A percentile compares a stretch with the other conserved stretches of the same genome.
phyloP scores from a whole-genome alignment of 2,329 filamentous ascomycete genomes.

The Fusarium armeniacum region DNA sequence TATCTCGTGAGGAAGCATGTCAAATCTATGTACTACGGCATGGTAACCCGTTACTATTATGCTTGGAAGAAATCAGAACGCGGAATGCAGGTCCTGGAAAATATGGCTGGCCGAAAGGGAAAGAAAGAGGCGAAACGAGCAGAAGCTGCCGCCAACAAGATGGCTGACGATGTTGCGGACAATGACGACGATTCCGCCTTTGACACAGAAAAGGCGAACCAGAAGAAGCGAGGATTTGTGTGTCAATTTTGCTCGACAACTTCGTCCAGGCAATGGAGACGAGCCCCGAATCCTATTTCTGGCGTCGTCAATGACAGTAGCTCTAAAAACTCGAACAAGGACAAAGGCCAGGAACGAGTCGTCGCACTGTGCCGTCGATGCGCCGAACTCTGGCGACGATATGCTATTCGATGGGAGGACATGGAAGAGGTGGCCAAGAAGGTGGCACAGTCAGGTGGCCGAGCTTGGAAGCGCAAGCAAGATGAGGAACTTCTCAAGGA shows the following conservation, averaged over 20 bases:
- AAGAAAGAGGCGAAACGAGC: slow-evolving; percentile 87
- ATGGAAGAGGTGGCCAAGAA: slow-evolving; percentile 93
- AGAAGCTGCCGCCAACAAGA: slow-evolving; percentile 78
- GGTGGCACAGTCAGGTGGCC: slow-evolving; percentile 81
- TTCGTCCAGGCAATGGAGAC: slow-evolving; percentile 88
- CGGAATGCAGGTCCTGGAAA: slow-evolving; percentile 90
- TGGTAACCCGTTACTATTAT: slow-evolving; percentile 94
- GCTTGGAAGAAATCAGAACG: slow-evolving; percentile 96
- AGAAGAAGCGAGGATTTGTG: slow-evolving; percentile 85
- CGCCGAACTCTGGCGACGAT: slow-evolving; percentile 93
- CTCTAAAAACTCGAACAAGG: slow-evolving; percentile 73
- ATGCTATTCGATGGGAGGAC: slow-evolving; percentile 96
- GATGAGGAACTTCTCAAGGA: slow-evolving; percentile 92
- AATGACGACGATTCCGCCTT: slow-evolving; percentile 96
- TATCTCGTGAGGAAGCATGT: slow-evolving; percentile 86
- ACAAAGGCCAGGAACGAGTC: slow-evolving; percentile 81
- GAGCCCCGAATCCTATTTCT: slow-evolving; percentile 83
- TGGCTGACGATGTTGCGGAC: slow-evolving; percentile 93
- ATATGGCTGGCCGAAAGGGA: slow-evolving; percentile 86
- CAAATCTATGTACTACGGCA: slow-evolving; percentile 81
- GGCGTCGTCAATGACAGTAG: slow-evolving; percentile 76
- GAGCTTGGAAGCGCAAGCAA: slow-evolving; percentile 87
- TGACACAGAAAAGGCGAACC: slow-evolving; percentile 84
- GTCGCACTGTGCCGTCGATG: slow-evolving; percentile 91
- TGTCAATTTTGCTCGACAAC: slow-evolving; percentile 94